Evolutionary conservation across 371 early-diverging fungal species (phyloP), one percentile per base, ranked within the genome.

Genomic region (Haplosporangium sp.): DNA sequence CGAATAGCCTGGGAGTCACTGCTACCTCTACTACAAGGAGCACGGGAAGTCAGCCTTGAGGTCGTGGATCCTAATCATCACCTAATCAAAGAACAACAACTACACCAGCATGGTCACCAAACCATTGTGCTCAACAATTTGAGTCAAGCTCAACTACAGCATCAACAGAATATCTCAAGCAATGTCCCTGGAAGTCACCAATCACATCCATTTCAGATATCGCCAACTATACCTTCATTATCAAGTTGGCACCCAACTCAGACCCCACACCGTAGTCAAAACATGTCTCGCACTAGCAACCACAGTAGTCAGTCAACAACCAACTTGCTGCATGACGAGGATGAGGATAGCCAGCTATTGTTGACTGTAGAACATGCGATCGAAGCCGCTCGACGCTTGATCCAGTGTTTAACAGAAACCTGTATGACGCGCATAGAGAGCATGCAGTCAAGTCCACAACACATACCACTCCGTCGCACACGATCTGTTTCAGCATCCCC

Each of bases 1-100:
- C 85, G 88, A 48, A 77, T 85, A 7, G 86, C 87, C 15, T 89
- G 87, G 84, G 84, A 86, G 35, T 78, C 77, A 13, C 67, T 90
- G 3, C 19, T 74, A 38, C 71, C 74, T 1, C 65, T 79, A 19
- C 52, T 79, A 37, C 74, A 74, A 15, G 69, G 58, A 3, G 58
- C 73, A 2, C 65, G 69, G 11, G 78, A 77, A 5, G 10, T 65
- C 35, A 73, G 37, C 27, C 10, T 56, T 4, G 72, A 72, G 13
- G 34, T 67, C 19, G 53, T 61, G 11, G 79, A 79, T 15, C 48
- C 77, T 10, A 62, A 61, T 15, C 70, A 58, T 15, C 70, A 53
- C 11, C 40, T 61, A 13, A 42, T 60, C 53, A 69, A 75, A 42
- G 59, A 63, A 3, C 69, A 63, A 39, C 63, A 69, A 34, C 61